Evolutionary conservation across 106 monocot genomes (phyloP), one percentile per base, ranked within the genome.

Genomic region (Dioscorea zingiberensis): DNA sequence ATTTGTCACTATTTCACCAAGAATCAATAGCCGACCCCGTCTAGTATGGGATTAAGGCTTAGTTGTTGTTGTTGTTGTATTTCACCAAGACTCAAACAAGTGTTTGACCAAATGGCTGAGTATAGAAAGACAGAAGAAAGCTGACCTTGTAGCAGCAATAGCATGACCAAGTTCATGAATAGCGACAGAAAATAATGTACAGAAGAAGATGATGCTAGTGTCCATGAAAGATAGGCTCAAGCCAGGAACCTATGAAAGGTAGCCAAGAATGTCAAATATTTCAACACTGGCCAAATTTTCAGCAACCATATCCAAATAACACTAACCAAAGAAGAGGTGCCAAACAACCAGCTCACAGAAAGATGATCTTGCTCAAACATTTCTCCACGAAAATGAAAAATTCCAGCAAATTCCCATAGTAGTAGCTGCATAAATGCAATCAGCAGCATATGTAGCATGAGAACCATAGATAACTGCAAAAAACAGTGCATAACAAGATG

Each of bases 141-240:
- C 58, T 60, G 64, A 91, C 95, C 95, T 87, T 83, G 87, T 76
- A 63, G 98, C 93, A 69, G 89, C 81, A 70, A 89, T 29, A 67
- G 86, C 98, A 79, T 98, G 93, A 13, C 98, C 98, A 71, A 93
- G 75, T 87, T 98, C 98, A 80, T 93, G 98, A 82, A 93, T 26
- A 48, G 75, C 62, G 57, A 93, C 70, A 65, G 93, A 77, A 9
- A 82, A 26, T 44, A 84, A 68, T 57, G 92, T 80, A 28, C 93
- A 93, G 45, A 78, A 73, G 65, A 86, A 68, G 60, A 87, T 67
- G 54, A 84, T 30, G 3, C 58, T 48, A 69, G 60, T 66, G 73
- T 89, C 93, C 75, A 76, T 56, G 27, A 97, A 55, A 28, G 88
- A 92, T 27, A 83, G 64, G 58, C 72, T 83, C 29, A 74, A 66